Conservation (phyloP, 2,329 filamentous ascomycete species). For the Colletotrichum lini region DNA sequence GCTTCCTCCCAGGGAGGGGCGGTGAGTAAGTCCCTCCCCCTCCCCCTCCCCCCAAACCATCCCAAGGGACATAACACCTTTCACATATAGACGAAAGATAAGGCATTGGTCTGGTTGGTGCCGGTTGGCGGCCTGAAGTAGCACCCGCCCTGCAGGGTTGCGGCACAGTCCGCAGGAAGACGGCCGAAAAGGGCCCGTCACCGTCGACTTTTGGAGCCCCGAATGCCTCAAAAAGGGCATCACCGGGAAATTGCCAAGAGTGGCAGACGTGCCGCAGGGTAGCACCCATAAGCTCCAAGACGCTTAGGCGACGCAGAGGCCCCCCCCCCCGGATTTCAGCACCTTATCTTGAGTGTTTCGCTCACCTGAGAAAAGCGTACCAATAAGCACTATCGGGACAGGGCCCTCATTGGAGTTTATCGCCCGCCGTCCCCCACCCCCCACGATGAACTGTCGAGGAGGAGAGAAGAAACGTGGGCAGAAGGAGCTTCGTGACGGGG, state of each 20-base stretch:
- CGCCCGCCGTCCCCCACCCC: too few relatives aligned
- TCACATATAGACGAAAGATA: constrained; percentile 7
- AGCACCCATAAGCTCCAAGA: neutral
- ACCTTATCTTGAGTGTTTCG: neutral
- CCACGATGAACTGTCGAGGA: neutral
- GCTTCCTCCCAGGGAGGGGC: neutral
- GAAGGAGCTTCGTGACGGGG: neutral
- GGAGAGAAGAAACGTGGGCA: neutral
- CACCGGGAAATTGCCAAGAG: neutral
- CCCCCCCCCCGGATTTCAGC: neutral
- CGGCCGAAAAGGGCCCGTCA: constrained; percentile 1
- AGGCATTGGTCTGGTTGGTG: neutral
- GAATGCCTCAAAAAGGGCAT: neutral
- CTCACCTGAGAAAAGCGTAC: neutral
- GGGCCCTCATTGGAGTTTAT: constrained; percentile 8
- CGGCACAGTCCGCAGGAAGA: neutral
- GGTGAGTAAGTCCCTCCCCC: constrained; percentile 8
- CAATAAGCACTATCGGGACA: neutral
- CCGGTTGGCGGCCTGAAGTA: neutral
- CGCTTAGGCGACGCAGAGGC: neutral
- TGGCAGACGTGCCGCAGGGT: constrained; percentile 4
- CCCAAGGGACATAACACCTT: neutral
- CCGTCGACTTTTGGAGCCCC: neutral
- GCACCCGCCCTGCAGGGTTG: constrained; percentile 1
- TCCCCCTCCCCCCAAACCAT: neutral